Conservation (phyloP, 306 rosid species). For the Lathyrus oleraceus region DNA sequence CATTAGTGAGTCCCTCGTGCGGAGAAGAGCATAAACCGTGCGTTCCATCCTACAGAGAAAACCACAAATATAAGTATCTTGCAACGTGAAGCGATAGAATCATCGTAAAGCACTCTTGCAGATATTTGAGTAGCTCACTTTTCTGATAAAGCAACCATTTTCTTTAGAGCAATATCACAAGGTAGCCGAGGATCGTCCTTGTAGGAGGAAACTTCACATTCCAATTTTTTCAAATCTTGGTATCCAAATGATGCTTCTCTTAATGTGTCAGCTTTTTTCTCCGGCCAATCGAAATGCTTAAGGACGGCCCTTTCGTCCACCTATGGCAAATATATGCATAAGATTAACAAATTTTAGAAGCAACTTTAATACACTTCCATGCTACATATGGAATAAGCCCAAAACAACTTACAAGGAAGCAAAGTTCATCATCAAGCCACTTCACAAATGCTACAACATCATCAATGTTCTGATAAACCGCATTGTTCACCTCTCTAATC, state of each 20-base stretch:
- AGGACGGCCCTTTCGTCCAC: constrained; percentile 98
- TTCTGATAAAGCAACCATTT: constrained; percentile 88
- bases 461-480: constrained; percentile 79
- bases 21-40: constrained; percentile 72
- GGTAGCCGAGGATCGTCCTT: constrained; percentile 73
- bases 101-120: background rate
- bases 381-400: background rate
- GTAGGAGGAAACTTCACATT: constrained; percentile 77
- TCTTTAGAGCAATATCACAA: constrained; percentile 83
- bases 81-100: background rate
- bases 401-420: constrained; percentile 81
- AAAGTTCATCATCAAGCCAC: constrained; percentile 98
- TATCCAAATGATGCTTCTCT: constrained; percentile 94
- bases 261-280: constrained; percentile 94
- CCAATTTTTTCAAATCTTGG: constrained; percentile 83
- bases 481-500: constrained; percentile 87
- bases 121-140: constrained; percentile 53
- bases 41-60: constrained; percentile 80
- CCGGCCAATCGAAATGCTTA: constrained; percentile 97
- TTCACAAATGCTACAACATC: constrained; percentile 94
- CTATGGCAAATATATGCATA: constrained; percentile 40
- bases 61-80: background rate
- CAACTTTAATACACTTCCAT: constrained; percentile 2
- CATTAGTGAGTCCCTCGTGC: constrained; percentile 83
- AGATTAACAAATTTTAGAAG: background rate